A percentile compares a stretch with the other conserved stretches of the same genome.
phyloP scores from a whole-genome alignment of 176 grass and related monocot genomes.

The Bonia amplexicaulis region DNA sequence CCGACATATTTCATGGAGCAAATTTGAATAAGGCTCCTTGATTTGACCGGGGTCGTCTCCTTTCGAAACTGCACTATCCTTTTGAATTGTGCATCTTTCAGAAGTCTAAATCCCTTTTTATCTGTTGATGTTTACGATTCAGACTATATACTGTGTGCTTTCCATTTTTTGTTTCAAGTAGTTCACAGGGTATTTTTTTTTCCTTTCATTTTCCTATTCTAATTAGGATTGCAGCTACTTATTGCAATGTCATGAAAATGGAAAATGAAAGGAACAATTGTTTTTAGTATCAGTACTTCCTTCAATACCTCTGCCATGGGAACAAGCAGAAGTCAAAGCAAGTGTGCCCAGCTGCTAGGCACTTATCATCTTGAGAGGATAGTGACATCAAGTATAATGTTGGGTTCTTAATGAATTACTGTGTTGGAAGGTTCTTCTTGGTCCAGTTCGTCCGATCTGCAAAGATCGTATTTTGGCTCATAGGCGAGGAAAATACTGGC shows the following conservation, averaged over 20 bases:
- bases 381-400: neutral
- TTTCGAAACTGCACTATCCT: neutral
- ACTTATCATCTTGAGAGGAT: neutral
- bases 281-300: neutral
- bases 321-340: neutral
- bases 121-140: neutral
- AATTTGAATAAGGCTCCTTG: constrained; percentile 38
- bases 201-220: neutral
- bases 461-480: neutral
- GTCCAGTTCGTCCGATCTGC: neutral
- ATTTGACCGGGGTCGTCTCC: neutral
- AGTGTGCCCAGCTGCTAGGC: neutral
- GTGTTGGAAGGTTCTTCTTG: neutral
- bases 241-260: neutral
- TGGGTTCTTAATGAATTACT: neutral
- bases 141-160: neutral
- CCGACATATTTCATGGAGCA: neutral
- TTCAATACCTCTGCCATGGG: neutral
- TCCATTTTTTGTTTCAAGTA: neutral
- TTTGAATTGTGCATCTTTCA: neutral
- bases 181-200: neutral
- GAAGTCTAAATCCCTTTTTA: neutral
- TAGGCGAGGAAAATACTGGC: neutral
- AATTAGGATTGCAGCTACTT: neutral
- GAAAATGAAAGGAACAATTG: neutral